Base-by-base conservation (phyloP, 2,329 filamentous ascomycete genomes). In the Coniochaeta pulveracea region DNA sequence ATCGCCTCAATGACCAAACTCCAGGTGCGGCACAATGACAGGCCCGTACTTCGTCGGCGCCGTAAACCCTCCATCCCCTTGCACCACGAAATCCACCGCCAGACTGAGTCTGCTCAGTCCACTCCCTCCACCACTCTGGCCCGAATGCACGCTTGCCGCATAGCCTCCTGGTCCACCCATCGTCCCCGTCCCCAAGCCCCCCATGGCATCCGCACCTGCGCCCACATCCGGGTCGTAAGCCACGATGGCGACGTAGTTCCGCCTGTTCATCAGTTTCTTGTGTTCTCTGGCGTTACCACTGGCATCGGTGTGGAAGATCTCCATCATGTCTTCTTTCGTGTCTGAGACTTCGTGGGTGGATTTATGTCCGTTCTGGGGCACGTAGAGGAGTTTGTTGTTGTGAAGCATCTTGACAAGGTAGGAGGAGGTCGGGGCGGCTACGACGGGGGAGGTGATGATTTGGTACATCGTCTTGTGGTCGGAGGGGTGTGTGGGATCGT, bases 391-490 rank as follows among this genome's bases (percentile, higher is more conserved):
- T 56, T 89, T 91, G 61, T 88, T 89, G 64, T 82, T 91, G 66
- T 96, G 86, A n/a, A 98, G 76, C 50, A 98, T 72, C 55, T 93
- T 93, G 46, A 96, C 69, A 26, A 96, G 79, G 58, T 95, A 94
- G 44, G 72, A 74, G 30, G 80, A 73, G 3, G 85, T 82, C 0
- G 91, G 89, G 0, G 83, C 81, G 29, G 93, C 93, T 35, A 96
- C 89, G 39, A 98, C 85, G 6, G 86, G 79, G 3, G 86, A 88
- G 2, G 88, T 80, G 53, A 96, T 95, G 54, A 98, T 72, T 56
- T 98, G 91, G 61, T 96, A 98, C 89, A 98, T 98, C 18, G 91
- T 95, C 61, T 96, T 98, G 69, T 96, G 86, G 57, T 96, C 86
- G 24, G 76, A 77, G 1, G 89, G 89, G 53, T 91, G 85, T 14